These are phyloP conservation scores for Arachnomyces sp. DNA, from an alignment of 2,329 filamentous ascomycete species.

Conservation along the genomic window DNA sequence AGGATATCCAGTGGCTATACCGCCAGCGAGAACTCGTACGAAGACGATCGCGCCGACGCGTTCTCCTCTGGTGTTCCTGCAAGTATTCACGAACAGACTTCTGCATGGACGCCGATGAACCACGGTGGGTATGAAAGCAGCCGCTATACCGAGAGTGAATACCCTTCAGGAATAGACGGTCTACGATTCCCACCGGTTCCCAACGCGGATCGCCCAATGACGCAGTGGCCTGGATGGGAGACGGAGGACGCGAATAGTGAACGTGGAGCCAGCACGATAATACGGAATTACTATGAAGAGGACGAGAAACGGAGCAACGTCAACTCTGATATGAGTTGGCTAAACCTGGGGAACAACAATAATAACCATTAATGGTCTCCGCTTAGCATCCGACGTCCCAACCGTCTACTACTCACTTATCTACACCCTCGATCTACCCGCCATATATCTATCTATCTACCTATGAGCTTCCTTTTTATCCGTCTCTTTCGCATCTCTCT, in stretches of 20 bases:
- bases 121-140: constrained; percentile 30
- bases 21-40: constrained; percentile 28
- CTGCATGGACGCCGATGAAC: constrained; percentile 16
- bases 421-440: too few species aligned
- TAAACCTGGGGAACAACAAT: constrained; percentile 25
- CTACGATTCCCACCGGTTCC: constrained; percentile 14
- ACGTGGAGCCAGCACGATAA: constrained; percentile 26
- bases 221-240: constrained; percentile 10
- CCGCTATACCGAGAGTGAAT: constrained; percentile 34
- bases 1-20: constrained; percentile 39
- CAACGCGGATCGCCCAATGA: constrained; percentile 10
- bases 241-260: constrained; percentile 5
- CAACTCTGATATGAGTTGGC: constrained; percentile 39
- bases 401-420: too few species aligned
- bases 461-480: too few species aligned
- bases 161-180: constrained; percentile 19
- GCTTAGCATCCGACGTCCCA: background rate
- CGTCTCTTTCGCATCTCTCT: too few species aligned
- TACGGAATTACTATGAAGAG: constrained; percentile 23
- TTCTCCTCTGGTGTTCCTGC: constrained; percentile 22
- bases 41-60: constrained; percentile 20
- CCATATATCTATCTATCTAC: too few species aligned
- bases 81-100: constrained; percentile 19
- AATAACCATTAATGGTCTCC: constrained; percentile 1
- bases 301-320: constrained; percentile 17